Evolutionary conservation across 306 rosid genomes (phyloP).

Genomic region (Cercis canadensis): DNA sequence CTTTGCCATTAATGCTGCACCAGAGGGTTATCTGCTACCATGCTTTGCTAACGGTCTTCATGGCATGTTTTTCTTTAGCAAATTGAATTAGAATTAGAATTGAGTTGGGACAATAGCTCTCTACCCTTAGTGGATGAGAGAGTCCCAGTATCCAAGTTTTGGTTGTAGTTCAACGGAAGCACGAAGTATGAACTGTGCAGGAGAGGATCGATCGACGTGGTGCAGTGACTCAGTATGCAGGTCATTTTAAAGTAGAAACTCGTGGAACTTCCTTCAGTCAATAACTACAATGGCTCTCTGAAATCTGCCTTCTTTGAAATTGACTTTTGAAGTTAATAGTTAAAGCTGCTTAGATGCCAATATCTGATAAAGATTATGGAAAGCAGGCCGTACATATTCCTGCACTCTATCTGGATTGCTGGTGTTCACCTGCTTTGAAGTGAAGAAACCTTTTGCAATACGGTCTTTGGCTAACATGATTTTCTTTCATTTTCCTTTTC

Average conservation of each 20-base stretch:
- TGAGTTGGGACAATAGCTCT: constrained; percentile 13
- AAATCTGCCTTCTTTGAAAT: constrained; percentile 36
- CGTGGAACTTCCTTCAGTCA: too few relatives aligned
- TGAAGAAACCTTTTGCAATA: constrained; percentile 48
- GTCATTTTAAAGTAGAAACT: constrained; percentile 3
- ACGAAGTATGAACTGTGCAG: neutral
- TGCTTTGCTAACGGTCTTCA: too few relatives aligned
- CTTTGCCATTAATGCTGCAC: constrained; percentile 15
- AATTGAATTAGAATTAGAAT: neutral
- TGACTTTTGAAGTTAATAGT: constrained; percentile 42
- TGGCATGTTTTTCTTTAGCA: constrained; percentile 10
- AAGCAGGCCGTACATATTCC: constrained; percentile 45
- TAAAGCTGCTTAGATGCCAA: constrained; percentile 33
- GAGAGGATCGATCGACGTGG: neutral
- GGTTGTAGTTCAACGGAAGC: constrained; percentile 5
- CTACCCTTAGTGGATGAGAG: neutral
- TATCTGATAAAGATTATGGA: constrained; percentile 34
- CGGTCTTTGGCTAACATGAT: constrained; percentile 43
- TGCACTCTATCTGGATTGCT: constrained; percentile 32
- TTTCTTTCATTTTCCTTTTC: constrained; percentile 26
- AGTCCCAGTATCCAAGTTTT: constrained; percentile 4
- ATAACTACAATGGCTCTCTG: constrained; percentile 18
- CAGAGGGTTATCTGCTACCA: constrained; percentile 10
- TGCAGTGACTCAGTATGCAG: neutral
- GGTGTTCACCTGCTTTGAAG: constrained; percentile 47